Evolutionary conservation across 2,329 filamentous ascomycete genomes (phyloP), one percentile per base, ranked within the genome.

Genomic region (Ophiostoma tasmaniense): DNA sequence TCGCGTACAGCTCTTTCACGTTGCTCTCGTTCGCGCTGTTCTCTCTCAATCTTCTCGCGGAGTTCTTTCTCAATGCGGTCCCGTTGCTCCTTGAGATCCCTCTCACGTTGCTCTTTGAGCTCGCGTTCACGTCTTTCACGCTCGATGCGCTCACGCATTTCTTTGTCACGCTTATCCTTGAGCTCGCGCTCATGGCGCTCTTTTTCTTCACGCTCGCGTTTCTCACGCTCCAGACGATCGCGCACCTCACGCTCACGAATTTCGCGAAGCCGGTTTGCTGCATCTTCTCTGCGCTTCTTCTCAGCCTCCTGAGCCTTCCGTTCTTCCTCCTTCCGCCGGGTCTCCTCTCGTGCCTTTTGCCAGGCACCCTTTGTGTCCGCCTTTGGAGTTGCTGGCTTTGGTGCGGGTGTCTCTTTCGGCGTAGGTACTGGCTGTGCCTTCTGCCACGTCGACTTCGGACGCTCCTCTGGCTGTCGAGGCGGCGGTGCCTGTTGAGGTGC

Each of bases 341-440:
- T 89, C 73, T 90, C 88, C 74, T 91, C 89, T 68, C 88, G 81
- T 3, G 88, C 89, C 75, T 86, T 89, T 73, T 90, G 88, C 89
- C 89, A 90, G 0, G 85, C 81, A 10, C 81, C 80, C 74, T 83
- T 84, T 0, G 80, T 77, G 64, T 79, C 78, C 14, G 76, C 67
- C 66, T 71, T 79, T 72, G 73, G 76, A 71, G 68, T 52, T 1
- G 67, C 55, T 20, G 37, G 61, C 22, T 75, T 68, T 14, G 73
- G 69, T 22, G 71, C 69, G 25, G 73, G 71, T 35, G 71, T 70
- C 30, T 71, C 69, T 71, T 75, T 74, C 20, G 52, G 67, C 28
- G 66, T 55, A 45, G 68, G 64, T 20, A 52, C 66, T 20, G 64
- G 67, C 14, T 68, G 69, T 22, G 64, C 64, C 37, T 75, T 74